Evolutionary conservation across 768 basidiomycete species (phyloP), one percentile per base, ranked within the genome.

Genomic region (Dioszegia crocea): DNA sequence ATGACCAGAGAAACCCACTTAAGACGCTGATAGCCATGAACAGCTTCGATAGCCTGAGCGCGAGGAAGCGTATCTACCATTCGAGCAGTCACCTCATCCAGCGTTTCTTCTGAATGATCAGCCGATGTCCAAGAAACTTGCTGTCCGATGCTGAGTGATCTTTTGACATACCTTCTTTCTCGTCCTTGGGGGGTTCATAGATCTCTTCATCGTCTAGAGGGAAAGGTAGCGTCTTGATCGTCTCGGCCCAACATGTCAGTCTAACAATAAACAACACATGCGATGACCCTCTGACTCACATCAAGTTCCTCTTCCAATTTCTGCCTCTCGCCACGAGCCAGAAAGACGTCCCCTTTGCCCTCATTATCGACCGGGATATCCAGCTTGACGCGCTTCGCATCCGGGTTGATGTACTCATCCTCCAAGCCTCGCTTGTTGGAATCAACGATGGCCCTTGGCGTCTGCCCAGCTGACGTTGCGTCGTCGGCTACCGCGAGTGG

Each of bases 161-260:
- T n/a, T 4, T 17, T 2, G n/a, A 47, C 67, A 45, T 30, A 69
- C 68, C 70, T 49, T 50, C 36, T 14, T 66, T 68, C 1, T 68
- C 65, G 23, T 74, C 74, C 31, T 63, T 36, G 1, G 70, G 72
- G 9, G 76, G 76, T 55, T 75, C 70, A 47, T 77, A 77, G 23
- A 74, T 66, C 62, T 75, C 73, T 26, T 70, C 71, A 36, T 77
- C 76, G 24, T 62, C 64, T 31, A 77, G 51, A 0, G 74, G 74
- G 59, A 77, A 77, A 1, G 71, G 70, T 17, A 74, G 48, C 14
- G 23, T 45, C 1, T 29, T 50, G 16, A 62, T 59, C 4, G 52
- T 61, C 19, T 61, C 54, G 6, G 51, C 54, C 71, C 69, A 38
- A 1, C 11, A 5, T 23, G 12, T 53, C 36, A 52, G 45, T n/a